A percentile compares a stretch with the other conserved stretches of the same genome.
Evolutionary conservation across 441 rosid genomes (phyloP).

Genomic region (Pelargonium cotyledonis): DNA sequence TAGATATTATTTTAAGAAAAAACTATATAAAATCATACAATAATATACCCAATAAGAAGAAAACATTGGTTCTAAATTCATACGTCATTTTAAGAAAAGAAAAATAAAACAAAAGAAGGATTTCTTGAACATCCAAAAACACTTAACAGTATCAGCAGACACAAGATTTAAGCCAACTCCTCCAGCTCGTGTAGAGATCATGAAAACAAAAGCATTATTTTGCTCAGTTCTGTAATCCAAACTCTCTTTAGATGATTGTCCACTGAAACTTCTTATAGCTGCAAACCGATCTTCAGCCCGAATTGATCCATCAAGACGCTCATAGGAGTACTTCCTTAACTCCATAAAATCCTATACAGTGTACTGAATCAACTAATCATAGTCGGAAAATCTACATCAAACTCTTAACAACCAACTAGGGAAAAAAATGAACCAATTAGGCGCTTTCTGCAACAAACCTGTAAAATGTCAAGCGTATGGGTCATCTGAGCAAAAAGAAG

Average conservation of each 20-base stretch:
- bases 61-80: background rate
- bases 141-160: constrained; percentile 82
- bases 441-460: constrained; percentile 36
- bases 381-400: background rate
- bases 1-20: background rate
- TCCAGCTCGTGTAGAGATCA: constrained; percentile 95
- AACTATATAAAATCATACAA: background rate
- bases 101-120: background rate
- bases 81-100: background rate
- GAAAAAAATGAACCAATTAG: constrained; percentile 13
- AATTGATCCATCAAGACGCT: constrained; percentile 94
- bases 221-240: constrained; percentile 32
- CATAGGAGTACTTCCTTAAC: constrained; percentile 67
- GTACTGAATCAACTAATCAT: constrained; percentile 11
- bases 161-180: constrained; percentile 93
- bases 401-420: background rate
- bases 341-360: constrained; percentile 69
- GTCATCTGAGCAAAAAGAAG: constrained; percentile 96
- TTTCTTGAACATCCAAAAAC: constrained; percentile 6
- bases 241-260: constrained; percentile 28
- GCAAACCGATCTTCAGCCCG: constrained; percentile 94
- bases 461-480: constrained; percentile 81
- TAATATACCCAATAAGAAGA: background rate
- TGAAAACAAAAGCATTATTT: constrained; percentile 59
- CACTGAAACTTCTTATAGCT: constrained; percentile 79